These are phyloP conservation scores for Draba incana DNA, from an alignment of 345 rosid genomes.

Conservation along the genomic window DNA sequence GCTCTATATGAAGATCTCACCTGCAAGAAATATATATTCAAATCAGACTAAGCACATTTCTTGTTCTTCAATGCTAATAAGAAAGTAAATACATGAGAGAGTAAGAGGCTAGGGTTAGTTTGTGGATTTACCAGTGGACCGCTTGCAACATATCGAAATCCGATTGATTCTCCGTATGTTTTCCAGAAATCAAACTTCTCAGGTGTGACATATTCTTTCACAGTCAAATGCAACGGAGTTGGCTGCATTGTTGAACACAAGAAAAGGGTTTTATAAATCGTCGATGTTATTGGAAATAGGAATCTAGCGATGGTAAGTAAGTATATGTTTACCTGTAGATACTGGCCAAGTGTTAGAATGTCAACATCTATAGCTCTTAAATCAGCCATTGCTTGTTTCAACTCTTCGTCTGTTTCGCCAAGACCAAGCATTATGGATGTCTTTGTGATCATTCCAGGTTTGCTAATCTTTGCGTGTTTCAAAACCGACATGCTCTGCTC, in stretches of 20 bases:
- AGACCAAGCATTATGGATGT: slow-evolving; percentile 98
- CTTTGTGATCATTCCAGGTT: slow-evolving; percentile 89
- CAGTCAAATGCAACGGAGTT: slow-evolving; percentile 91
- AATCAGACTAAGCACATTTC: slow-evolving; percentile 21
- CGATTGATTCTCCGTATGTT: slow-evolving; percentile 91
- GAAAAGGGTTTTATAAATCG: not conserved
- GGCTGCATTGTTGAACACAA: slow-evolving; percentile 62
- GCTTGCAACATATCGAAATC: slow-evolving; percentile 95
- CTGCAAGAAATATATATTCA: slow-evolving; percentile 45
- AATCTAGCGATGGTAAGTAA: not conserved
- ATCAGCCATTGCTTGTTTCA: slow-evolving; percentile 87
- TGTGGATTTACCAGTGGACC: slow-evolving; percentile 82
- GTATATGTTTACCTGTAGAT: slow-evolving; percentile 69
- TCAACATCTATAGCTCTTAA: slow-evolving; percentile 89
- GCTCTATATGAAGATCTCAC: slow-evolving; percentile 97
- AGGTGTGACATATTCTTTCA: slow-evolving; percentile 91
- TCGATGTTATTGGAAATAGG: not conserved
- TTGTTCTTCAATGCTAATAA: not conserved
- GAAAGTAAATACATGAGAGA: not conserved
- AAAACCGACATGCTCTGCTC: slow-evolving; percentile 93
- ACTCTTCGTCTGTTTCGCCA: slow-evolving; percentile 89
- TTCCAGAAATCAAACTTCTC: slow-evolving; percentile 96
- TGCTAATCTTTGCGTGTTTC: slow-evolving; percentile 80
- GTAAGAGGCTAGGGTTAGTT: slow-evolving; percentile 11
- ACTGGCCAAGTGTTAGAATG: slow-evolving; percentile 94